phyloP scores from a whole-genome alignment of 768 basidiomycete genomes.

The Auriscalpium vulgare region DNA sequence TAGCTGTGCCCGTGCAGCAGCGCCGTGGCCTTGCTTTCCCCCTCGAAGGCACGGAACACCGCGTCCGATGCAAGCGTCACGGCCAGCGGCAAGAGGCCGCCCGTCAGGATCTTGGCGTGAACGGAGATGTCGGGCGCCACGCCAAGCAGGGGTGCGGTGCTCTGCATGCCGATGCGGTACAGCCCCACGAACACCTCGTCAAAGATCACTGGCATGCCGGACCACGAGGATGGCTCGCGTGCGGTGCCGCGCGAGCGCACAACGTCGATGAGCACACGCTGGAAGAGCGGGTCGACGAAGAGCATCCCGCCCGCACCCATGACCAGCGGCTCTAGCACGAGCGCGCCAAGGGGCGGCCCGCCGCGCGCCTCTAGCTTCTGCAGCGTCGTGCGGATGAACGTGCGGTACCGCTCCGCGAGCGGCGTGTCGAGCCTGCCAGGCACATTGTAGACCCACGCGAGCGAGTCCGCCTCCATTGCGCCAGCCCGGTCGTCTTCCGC shows the following conservation, averaged over 20 bases:
- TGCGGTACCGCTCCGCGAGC: constrained; percentile 57
- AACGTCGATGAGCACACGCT: constrained; percentile 76
- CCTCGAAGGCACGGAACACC: constrained; percentile 75
- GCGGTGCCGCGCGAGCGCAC: constrained; percentile 42
- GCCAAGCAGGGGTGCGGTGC: constrained; percentile 57
- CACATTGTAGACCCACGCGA: constrained; percentile 67
- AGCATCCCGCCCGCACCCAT: constrained; percentile 98
- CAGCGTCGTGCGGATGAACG: constrained; percentile 48
- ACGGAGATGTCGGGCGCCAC: constrained; percentile 82
- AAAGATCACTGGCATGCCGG: constrained; percentile 82
- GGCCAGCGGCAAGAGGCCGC: constrained; percentile 82
- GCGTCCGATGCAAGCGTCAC: constrained; percentile 75
- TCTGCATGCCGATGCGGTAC: constrained; percentile 75
- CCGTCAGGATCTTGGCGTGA: constrained; percentile 90
- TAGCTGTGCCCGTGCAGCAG: constrained; percentile 94
- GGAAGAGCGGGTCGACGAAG: constrained; percentile 96
- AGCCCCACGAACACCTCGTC: constrained; percentile 95
- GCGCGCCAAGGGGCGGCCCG: constrained; percentile 48
- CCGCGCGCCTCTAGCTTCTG: constrained; percentile 34
- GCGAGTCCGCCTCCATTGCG: constrained; percentile 31
- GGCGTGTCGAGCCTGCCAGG: constrained; percentile 45
- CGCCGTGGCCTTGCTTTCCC: constrained; percentile 73
- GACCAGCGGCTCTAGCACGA: constrained; percentile 85
- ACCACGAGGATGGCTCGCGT: constrained; percentile 36
- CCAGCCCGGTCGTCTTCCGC: constrained; percentile 14